Base-by-base conservation (phyloP, 108 stramenopile species). In the Nannochloropsis salina region DNA sequence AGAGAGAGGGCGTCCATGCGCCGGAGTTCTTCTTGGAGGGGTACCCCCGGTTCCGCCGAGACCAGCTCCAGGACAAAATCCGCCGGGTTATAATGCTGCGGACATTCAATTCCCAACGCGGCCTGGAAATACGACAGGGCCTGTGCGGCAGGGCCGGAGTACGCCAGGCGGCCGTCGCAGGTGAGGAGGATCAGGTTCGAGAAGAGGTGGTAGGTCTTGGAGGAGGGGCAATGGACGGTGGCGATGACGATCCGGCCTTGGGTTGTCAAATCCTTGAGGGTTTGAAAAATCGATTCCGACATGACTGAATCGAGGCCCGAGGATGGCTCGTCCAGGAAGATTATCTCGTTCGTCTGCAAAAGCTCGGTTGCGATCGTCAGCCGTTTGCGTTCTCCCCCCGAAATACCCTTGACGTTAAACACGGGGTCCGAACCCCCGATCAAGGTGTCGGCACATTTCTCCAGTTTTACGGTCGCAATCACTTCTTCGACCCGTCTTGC, bases 11-110 rank as follows among this genome's bases (percentile, higher is more conserved):
- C 61, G n/a, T 74, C 61, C 61, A 74, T 74, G 20, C 61, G 61
- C 4, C 61, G 3, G 61, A 74, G 15, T 74, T 74, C 61, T n/a
- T 74, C 61, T n/a, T 74, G 20, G 2, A 74, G 61, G 4, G 61
- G 61, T 2, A 74, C 61, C 4, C 61, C 61, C 61, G 61, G 61
- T n/a, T 74, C 61, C 20, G 61, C 20, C 6, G 61, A 74, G 1
- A 74, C 61, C 20, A 91, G 45, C 85, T 92, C 90, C 22, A 92
- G 85, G 83, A 90, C 87, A 80, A 88, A 88, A 61, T 92, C 92
- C 9, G 92, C 90, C 15, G 90, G 90, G 84, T 90, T 92, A 5
- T 90, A 90, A 20, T 80, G 84, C 15, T 85, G 86, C 20, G 90
- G 92, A 2, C 84, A 41, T 9, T 86, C 22, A 47, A 87, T 74